Percentiles rank a stretch among this genome's conserved stretches.
Conservation (phyloP, 495 filamentous ascomycete genomes). For the Bathelium albidoporum region DNA sequence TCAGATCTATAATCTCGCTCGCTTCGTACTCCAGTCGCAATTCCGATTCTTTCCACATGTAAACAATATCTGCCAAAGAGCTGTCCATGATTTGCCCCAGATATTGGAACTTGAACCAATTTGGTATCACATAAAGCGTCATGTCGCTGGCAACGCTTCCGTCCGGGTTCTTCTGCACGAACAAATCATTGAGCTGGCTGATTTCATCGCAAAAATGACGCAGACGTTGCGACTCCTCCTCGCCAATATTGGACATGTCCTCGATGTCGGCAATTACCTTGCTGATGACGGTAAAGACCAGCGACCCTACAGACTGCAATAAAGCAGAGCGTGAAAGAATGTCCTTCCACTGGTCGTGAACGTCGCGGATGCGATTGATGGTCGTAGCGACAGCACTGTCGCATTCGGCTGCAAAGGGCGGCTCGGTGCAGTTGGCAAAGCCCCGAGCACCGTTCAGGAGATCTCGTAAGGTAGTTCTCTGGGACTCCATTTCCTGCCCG, state of each 20-base stretch:
- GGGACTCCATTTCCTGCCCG: conserved; percentile 72
- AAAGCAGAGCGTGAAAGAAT: conserved; percentile 74
- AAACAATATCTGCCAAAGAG: conserved; percentile 78
- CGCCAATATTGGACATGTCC: conserved; percentile 76
- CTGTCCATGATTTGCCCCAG: conserved; percentile 82
- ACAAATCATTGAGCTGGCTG: conserved; percentile 62
- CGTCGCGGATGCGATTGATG: conserved; percentile 54
- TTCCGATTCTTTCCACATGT: conserved; percentile 77
- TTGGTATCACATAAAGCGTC: conserved; percentile 66
- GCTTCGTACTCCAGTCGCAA: conserved; percentile 70
- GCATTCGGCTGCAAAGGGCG: conserved; percentile 53
- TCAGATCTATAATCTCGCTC: conserved; percentile 80
- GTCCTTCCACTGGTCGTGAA: conserved; percentile 65
- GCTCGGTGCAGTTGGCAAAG: conserved; percentile 50
- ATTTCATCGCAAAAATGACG: conserved; percentile 62
- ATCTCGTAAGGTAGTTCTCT: conserved; percentile 75
- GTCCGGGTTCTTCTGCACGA: conserved; percentile 46
- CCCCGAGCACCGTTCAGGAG: conserved; percentile 67
- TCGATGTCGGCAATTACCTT: conserved; percentile 79
- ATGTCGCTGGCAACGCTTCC: conserved; percentile 32
- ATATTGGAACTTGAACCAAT: conserved; percentile 87
- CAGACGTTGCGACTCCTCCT: conserved; percentile 72
- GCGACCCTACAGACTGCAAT: conserved; percentile 72
- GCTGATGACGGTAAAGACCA: conserved; percentile 67
- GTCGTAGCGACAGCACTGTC: conserved; percentile 61